These are phyloP conservation scores for Pseudotsuga menziesii DNA, from an alignment of 75 land plant species.

Conservation along the genomic window DNA sequence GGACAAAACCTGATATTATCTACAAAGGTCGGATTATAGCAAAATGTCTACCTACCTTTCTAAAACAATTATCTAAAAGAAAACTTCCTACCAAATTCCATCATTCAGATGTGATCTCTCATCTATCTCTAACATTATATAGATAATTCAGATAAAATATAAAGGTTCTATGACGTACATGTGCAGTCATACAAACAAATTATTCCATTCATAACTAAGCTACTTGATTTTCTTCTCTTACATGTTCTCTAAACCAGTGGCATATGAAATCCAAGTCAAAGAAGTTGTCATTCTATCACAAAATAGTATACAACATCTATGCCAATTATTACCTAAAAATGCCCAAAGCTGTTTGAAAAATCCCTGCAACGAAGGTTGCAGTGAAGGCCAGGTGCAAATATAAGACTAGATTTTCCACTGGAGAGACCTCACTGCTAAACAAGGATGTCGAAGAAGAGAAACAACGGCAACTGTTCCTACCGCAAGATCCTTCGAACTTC, in stretches of 20 bases:
- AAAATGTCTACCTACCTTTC: no score
- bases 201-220: background rate
- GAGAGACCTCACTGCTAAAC: conserved; percentile 47
- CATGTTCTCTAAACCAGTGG: background rate
- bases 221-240: background rate
- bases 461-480: conserved; percentile 84
- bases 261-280: background rate
- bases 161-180: no score
- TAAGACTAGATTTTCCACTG: conserved; percentile 23
- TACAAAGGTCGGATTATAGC: background rate
- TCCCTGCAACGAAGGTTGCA: conserved; percentile 77
- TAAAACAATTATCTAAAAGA: no score
- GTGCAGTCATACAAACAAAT: no score
- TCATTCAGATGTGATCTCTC: background rate
- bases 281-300: background rate
- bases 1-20: background rate
- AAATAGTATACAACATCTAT: background rate
- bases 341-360: conserved; percentile 79
- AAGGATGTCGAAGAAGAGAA: conserved; percentile 63
- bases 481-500: conserved; percentile 83
- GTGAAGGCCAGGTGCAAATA: conserved; percentile 68
- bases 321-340: conserved; percentile 54
- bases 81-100: background rate
- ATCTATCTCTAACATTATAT: no score
- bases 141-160: no score